A percentile compares a stretch with the other conserved stretches of the same genome.
phyloP scores from a whole-genome alignment of 352 stramenopile genomes.

The Globisporangium rhizosaccharum region DNA sequence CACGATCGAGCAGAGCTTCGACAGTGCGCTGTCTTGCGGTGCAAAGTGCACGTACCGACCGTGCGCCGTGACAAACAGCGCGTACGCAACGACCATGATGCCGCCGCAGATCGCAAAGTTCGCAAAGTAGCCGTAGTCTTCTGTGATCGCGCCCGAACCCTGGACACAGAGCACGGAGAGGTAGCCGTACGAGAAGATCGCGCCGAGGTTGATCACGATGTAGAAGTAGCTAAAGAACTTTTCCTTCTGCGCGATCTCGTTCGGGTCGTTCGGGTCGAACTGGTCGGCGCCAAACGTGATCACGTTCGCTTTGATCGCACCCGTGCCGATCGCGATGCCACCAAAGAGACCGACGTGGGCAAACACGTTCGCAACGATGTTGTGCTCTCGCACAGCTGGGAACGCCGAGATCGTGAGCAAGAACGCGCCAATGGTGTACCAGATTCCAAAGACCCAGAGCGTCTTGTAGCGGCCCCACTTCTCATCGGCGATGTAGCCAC shows the following conservation, averaged over 20 bases:
- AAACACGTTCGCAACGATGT: constrained; percentile 52
- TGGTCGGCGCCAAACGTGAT: constrained; percentile 85
- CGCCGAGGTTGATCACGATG: constrained; percentile 89
- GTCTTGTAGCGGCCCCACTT: constrained; percentile 84
- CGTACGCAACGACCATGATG: constrained; percentile 80
- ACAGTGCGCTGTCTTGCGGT: constrained; percentile 68
- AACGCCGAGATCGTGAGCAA: constrained; percentile 63
- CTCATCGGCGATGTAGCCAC: constrained; percentile 83
- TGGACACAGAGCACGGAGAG: constrained; percentile 87
- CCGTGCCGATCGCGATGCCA: constrained; percentile 71
- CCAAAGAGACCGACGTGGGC: constrained; percentile 74
- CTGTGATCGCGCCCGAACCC: constrained; percentile 61
- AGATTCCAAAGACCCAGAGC: constrained; percentile 76
- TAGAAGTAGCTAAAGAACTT: constrained; percentile 93
- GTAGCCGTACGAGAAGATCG: constrained; percentile 89
- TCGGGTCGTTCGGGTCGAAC: constrained; percentile 82
- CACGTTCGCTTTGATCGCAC: constrained; percentile 85
- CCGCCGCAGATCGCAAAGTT: constrained; percentile 79
- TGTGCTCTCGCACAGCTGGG: constrained; percentile 41
- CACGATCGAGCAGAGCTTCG: constrained; percentile 68
- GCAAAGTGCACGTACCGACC: constrained; percentile 71
- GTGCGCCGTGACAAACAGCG: constrained; percentile 53
- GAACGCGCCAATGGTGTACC: constrained; percentile 71
- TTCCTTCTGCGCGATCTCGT: constrained; percentile 72
- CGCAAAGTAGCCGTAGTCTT: constrained; percentile 87